Evolutionary conservation across 371 early-diverging fungal species (phyloP).

Genomic region (Mortierella sp.): DNA sequence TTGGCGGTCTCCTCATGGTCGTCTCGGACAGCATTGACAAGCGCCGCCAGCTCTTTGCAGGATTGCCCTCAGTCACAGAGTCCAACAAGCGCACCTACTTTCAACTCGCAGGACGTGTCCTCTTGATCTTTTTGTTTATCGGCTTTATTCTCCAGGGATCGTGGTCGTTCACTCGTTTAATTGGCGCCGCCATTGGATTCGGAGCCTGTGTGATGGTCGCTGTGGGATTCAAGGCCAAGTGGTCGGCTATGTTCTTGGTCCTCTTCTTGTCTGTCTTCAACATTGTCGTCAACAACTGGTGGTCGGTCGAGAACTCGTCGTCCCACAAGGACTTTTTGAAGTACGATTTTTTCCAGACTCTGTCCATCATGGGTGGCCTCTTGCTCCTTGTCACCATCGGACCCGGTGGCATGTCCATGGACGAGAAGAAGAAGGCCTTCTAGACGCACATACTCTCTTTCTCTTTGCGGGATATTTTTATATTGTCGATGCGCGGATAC

Average conservation of each 20-base stretch:
- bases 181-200: slow-evolving; percentile 83
- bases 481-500: not conserved
- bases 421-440: slow-evolving; percentile 97
- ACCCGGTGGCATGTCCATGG: slow-evolving; percentile 92
- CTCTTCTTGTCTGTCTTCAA: slow-evolving; percentile 90
- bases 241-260: slow-evolving; percentile 93
- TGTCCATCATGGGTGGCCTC: slow-evolving; percentile 96
- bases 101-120: slow-evolving; percentile 91
- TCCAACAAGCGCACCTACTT: slow-evolving; percentile 87
- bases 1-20: slow-evolving; percentile 95
- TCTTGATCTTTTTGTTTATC: slow-evolving; percentile 92
- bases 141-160: slow-evolving; percentile 91
- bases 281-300: slow-evolving; percentile 96
- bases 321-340: slow-evolving; percentile 93
- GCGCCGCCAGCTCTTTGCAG: slow-evolving; percentile 86
- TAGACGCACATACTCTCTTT: slow-evolving; percentile 57
- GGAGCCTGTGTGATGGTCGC: slow-evolving; percentile 94
- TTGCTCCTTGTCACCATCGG: slow-evolving; percentile 92
- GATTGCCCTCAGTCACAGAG: slow-evolving; percentile 86
- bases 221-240: slow-evolving; percentile 97
- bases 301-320: slow-evolving; percentile 87
- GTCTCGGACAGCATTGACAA: slow-evolving; percentile 80
- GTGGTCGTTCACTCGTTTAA: slow-evolving; percentile 77
- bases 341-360: slow-evolving; percentile 98
- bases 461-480: not conserved